Evolutionary conservation across 306 rosid species (phyloP).

Genomic region (Ziziphus jujuba): DNA sequence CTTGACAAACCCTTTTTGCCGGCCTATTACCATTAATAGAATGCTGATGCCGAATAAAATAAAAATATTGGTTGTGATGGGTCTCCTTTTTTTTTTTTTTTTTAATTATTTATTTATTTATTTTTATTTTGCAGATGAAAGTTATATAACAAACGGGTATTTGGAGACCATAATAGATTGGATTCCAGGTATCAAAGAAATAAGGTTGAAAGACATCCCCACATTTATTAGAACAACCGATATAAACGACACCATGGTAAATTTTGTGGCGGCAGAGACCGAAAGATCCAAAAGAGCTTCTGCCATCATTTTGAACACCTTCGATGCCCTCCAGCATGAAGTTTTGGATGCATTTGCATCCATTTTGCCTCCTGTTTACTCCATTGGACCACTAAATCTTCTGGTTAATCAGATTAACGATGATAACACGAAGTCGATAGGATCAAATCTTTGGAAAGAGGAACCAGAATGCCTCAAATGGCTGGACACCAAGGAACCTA

Average conservation of each 20-base stretch:
- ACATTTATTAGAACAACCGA: slow-evolving; percentile 58
- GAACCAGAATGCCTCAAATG: slow-evolving; percentile 56
- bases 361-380: slow-evolving; percentile 43
- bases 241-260: slow-evolving; percentile 38
- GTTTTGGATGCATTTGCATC: slow-evolving; percentile 41
- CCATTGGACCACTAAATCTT: slow-evolving; percentile 59
- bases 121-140: slow-evolving; percentile 44
- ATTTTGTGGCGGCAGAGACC: background rate
- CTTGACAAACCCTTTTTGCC: no score
- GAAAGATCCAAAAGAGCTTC: slow-evolving; percentile 41
- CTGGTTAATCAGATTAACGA: slow-evolving; percentile 24
- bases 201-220: slow-evolving; percentile 53
- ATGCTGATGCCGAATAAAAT: no score
- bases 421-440: slow-evolving; percentile 20
- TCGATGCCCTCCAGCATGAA: slow-evolving; percentile 47
- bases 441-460: slow-evolving; percentile 70
- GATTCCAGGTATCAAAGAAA: slow-evolving; percentile 56
- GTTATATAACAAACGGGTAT: slow-evolving; percentile 50
- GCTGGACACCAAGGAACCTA: slow-evolving; percentile 42
- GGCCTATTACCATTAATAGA: no score
- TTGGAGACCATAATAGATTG: slow-evolving; percentile 53
- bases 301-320: slow-evolving; percentile 60
- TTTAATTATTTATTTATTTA: no score
- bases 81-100: no score
- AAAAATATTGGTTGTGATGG: no score